Base-by-base conservation (phyloP, 768 basidiomycete genomes). In the Hericium alpestre region DNA sequence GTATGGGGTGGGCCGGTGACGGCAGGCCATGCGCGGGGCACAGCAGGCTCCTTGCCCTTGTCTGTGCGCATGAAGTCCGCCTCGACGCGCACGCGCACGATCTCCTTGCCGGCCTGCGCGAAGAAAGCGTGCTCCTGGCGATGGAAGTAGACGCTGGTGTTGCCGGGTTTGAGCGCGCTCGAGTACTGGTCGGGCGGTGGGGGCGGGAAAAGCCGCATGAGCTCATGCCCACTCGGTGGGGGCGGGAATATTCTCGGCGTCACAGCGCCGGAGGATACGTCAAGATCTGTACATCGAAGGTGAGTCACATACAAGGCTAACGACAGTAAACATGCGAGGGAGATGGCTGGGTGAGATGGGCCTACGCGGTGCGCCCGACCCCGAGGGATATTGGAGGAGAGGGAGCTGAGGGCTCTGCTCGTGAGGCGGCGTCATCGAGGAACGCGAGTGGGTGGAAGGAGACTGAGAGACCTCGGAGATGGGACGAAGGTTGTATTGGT, bases 141-240 rank as follows among this genome's bases (percentile, higher is more conserved):
- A 60, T 82, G 79, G 67, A 90, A 90, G 67, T 79, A 89, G 27
- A 82, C 80, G 52, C 81, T 83, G 0, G 88, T 89, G 3, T 86
- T 81, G 0, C 83, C 82, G 2, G 79, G 75, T 56, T 79, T 73
- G 70, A 81, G 75, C 61, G 80, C 79, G 32, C 75, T 72, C 53
- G 78, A 79, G 53, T 62, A 60, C 32, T 32, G 32, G 47, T 46
- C 76, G 48, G 87, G 87, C 15, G 86, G 78, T 3, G 81, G 73
- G 5, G 87, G 78, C 0, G 88, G 88, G 66, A 90, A 90, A 72
- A 90, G 79, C 13, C 85, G 85, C 88, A 90, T 90, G 63, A 90
- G 78, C 62, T 90, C 86, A 62, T 90, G 87, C 1, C 87, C 87
- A 0, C 85, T 87, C 3, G 86, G 84, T 1, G 88, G 88, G 0